These are phyloP conservation scores for Pseudoperonospora humuli DNA, from an alignment of 352 stramenopile species.

Conservation along the genomic window DNA sequence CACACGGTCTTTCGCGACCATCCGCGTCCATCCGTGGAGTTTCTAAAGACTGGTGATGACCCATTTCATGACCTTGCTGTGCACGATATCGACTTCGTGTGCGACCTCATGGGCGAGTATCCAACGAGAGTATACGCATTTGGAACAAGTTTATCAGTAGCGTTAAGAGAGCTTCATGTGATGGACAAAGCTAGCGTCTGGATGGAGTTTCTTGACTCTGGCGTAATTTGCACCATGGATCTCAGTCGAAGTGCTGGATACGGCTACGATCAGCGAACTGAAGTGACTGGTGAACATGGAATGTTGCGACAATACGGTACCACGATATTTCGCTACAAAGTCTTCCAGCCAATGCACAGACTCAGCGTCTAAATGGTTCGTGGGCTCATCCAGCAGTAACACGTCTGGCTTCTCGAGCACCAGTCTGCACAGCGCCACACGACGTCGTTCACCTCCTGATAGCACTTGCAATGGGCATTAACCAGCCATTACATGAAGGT, in stretches of 20 bases:
- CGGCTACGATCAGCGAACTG: conserved; percentile 90
- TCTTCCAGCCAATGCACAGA: too few relatives aligned
- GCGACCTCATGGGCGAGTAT: conserved; percentile 66
- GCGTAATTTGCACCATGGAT: conserved; percentile 86
- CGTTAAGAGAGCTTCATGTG: conserved; percentile 55
- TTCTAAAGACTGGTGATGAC: conserved; percentile 81
- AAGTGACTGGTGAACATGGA: conserved; percentile 73
- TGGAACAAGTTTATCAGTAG: conserved; percentile 62
- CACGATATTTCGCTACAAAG: too few relatives aligned
- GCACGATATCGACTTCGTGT: conserved; percentile 91
- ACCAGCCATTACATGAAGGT: too few relatives aligned
- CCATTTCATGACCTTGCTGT: conserved; percentile 88
- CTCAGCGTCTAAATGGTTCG: conserved; percentile 97
- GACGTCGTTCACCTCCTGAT: conserved; percentile 91
- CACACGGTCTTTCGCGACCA: conserved; percentile 89
- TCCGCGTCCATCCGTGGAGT: conserved; percentile 81
- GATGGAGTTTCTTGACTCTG: conserved; percentile 55
- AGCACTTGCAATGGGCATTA: too few relatives aligned
- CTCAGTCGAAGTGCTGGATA: conserved; percentile 80
- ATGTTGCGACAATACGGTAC: too few relatives aligned
- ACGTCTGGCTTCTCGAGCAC: conserved; percentile 95
- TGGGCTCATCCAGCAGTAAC: conserved; percentile 96
- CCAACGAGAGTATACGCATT: conserved; percentile 76
- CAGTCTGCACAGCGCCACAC: conserved; percentile 92
- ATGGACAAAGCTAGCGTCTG: conserved; percentile 83